phyloP scores from a whole-genome alignment of 164 flowering plant species.

The Platanus orientalis region DNA sequence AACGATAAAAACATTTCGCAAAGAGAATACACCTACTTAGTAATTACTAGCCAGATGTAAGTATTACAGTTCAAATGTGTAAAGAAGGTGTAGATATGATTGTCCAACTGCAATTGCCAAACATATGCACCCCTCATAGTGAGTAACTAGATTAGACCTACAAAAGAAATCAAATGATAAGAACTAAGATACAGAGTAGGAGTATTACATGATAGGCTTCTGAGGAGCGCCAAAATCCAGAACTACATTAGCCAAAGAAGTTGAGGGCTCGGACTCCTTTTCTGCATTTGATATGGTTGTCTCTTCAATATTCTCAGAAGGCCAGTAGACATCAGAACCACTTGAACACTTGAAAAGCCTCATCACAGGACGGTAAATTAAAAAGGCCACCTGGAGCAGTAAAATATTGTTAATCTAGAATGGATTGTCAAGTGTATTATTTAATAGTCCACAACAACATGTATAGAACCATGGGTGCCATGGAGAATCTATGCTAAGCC shows the following conservation, averaged over 20 bases:
- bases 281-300: conserved; percentile 24
- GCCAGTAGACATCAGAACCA: conserved; percentile 71
- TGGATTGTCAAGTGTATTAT: too few relatives aligned
- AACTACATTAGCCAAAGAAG: conserved; percentile 32
- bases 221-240: conserved; percentile 63
- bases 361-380: conserved; percentile 94
- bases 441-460: neutral
- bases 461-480: too few relatives aligned
- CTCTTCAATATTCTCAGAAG: conserved; percentile 48
- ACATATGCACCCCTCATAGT: neutral
- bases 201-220: conserved; percentile 54
- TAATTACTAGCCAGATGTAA: neutral
- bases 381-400: conserved; percentile 77
- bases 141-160: neutral
- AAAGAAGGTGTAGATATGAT: neutral
- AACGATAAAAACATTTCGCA: neutral
- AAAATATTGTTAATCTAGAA: neutral
- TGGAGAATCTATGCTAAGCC: too few relatives aligned
- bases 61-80: neutral
- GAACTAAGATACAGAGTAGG: neutral
- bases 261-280: conserved; percentile 40
- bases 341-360: conserved; percentile 69
- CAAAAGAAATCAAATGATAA: neutral
- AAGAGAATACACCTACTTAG: too few relatives aligned
- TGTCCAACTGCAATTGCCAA: neutral